Evolutionary conservation across 2,329 filamentous ascomycete species (phyloP).

Genomic region (Ustulina deusta): DNA sequence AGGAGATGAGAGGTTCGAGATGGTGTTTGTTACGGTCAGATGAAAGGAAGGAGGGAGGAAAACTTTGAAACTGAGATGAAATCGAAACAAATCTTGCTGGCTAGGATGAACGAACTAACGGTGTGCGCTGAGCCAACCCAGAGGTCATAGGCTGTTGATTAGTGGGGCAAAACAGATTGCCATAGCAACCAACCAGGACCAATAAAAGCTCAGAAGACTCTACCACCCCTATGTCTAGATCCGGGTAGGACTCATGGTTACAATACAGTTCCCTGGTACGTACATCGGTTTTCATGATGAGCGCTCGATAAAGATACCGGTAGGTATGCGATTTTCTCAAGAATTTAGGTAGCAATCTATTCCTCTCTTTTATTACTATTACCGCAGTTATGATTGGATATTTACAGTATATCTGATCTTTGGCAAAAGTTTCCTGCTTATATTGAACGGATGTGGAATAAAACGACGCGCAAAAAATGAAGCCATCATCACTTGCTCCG

Average conservation of each 20-base stretch:
- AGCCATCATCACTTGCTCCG: too few relatives aligned
- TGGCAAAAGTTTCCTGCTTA: too few relatives aligned
- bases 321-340: too few relatives aligned
- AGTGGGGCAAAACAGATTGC: slow-evolving; percentile 45
- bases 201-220: slow-evolving; percentile 1
- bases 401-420: too few relatives aligned
- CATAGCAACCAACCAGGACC: slow-evolving; percentile 46
- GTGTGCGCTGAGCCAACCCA: slow-evolving; percentile 28
- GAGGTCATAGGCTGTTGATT: slow-evolving; percentile 29
- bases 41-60: slow-evolving; percentile 35
- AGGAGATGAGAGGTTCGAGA: slow-evolving; percentile 41
- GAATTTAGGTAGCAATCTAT: too few relatives aligned
- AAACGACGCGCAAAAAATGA: neutral
- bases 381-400: too few relatives aligned
- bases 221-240: neutral
- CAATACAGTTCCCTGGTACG: too few relatives aligned
- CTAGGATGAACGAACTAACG: slow-evolving; percentile 38
- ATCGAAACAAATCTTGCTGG: slow-evolving; percentile 42
- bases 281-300: too few relatives aligned
- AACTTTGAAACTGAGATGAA: slow-evolving; percentile 32
- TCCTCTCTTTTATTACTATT: too few relatives aligned
- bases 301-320: too few relatives aligned
- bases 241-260: slow-evolving; percentile 2
- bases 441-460: neutral
- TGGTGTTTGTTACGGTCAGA: slow-evolving; percentile 46